phyloP scores from a whole-genome alignment of 495 filamentous ascomycete species.

The Lophiostoma macrostomum region DNA sequence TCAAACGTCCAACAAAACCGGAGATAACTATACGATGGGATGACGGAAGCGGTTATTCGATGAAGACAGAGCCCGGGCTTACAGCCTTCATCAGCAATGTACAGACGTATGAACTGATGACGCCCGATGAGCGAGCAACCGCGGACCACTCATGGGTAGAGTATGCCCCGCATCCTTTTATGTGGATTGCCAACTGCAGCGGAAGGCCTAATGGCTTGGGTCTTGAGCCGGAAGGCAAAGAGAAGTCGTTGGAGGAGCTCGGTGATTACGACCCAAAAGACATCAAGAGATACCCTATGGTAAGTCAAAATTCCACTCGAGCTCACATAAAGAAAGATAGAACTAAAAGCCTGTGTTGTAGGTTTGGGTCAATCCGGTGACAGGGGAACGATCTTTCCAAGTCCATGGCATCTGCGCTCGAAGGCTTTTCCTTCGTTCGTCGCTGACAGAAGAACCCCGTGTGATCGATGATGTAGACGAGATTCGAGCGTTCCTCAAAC shows the following conservation, averaged over 20 bases:
- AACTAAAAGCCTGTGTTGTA: no score
- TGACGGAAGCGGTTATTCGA: conserved; percentile 36
- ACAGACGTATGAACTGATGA: conserved; percentile 42
- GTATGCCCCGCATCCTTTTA: conserved; percentile 44
- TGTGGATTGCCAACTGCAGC: conserved; percentile 44
- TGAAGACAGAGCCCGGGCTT: conserved; percentile 2
- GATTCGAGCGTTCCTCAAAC: conserved; percentile 10
- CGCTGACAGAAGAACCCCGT: conserved; percentile 8
- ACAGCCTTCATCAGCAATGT: conserved; percentile 12
- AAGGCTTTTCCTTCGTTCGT: conserved; percentile 22
- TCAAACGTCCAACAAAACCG: conserved; percentile 38
- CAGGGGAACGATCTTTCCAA: conserved; percentile 35
- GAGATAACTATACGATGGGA: conserved; percentile 45
- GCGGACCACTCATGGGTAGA: conserved; percentile 46
- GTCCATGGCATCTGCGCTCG: conserved; percentile 33
- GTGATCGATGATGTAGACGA: conserved; percentile 17
- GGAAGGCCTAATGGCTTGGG: conserved; percentile 42
- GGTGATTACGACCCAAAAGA: background rate
- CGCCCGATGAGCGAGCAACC: conserved; percentile 41
- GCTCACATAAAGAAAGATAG: no score
- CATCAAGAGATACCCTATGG: conserved; percentile 30
- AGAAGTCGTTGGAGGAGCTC: conserved; percentile 1
- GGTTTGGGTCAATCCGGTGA: conserved; percentile 44
- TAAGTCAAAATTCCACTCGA: no score
- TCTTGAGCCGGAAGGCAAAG: conserved; percentile 36